Base-by-base conservation (phyloP, 805 yeast species). In the Candida chauliodis region DNA sequence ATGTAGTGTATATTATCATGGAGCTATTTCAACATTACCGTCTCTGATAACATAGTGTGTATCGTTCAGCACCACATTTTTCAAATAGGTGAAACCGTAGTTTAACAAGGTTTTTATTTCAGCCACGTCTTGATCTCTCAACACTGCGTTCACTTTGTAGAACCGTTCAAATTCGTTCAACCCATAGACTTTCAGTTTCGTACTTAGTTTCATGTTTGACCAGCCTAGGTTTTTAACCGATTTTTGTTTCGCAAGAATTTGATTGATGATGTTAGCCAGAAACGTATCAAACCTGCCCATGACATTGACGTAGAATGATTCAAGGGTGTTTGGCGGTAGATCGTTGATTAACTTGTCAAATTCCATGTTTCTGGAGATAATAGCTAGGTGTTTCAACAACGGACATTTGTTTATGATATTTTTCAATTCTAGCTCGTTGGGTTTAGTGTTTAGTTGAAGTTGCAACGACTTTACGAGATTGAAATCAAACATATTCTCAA, bases 221-320 rank as follows among this genome's bases (percentile, higher is more conserved):
- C 40, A 40, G 26, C 22, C 22, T 13, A 40, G 8, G 10, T 31
- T 34, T 13, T 4, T 14, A 5, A 40, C 10, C 14, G 39, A 40
- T 14, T 28, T 26, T 28, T 40, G 43, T 15, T 18, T 8, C 15
- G 34, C 30, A 3, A 40, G 27, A 3, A 40, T 40, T 30, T 40
- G 40, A 21, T 23, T 19, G n/a, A 40, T 13, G 3, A 28, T 24
- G 4, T 29, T 11, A 10, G 34, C 32, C 24, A 21, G 34, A 30
- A 27, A 28, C 2, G 21, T 25, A 17, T 30, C 32, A 31, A 24
- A 30, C n/a, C 37, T 14, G 8, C 37, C 37, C 25, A 34, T 10
- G 3, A 40, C 35, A 18, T 40, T 40, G 11, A 40, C 22, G 24
- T 40, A 40, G 17, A 40, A 36, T 5, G 32, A 20, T 17, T 15